Conservation (phyloP, 495 filamentous ascomycete genomes). For the Tuber magnatum region DNA sequence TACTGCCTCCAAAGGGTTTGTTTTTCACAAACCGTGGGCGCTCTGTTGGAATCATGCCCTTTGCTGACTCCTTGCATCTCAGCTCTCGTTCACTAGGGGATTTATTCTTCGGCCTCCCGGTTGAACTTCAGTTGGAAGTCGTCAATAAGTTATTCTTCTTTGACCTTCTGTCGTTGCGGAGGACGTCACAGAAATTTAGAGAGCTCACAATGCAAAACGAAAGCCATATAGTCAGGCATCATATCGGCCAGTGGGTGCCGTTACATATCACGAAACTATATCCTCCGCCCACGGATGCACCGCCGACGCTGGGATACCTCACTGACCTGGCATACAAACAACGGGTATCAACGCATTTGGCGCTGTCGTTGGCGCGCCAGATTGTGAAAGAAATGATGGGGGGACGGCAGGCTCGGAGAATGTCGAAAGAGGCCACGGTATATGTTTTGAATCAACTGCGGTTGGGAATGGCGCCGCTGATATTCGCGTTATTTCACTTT, state of each 20-base stretch:
- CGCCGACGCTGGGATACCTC: slow-evolving; percentile 35
- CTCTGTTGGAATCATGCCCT: slow-evolving; percentile 11
- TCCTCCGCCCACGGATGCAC: slow-evolving; percentile 26
- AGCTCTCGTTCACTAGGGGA: slow-evolving; percentile 26
- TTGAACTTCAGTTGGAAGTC: slow-evolving; percentile 37
- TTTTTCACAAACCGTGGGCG: background rate
- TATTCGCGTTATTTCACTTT: slow-evolving; percentile 38
- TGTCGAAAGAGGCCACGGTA: slow-evolving; percentile 34
- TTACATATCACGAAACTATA: slow-evolving; percentile 33
- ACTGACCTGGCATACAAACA: slow-evolving; percentile 36
- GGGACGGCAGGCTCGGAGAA: slow-evolving; percentile 22
- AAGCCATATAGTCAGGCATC: slow-evolving; percentile 38
- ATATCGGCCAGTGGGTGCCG: slow-evolving; percentile 37
- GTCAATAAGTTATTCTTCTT: slow-evolving; percentile 35
- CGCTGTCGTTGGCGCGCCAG: slow-evolving; percentile 31
- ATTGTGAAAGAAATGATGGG: slow-evolving; percentile 40
- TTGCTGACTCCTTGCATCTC: slow-evolving; percentile 17
- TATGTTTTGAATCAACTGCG: slow-evolving; percentile 31
- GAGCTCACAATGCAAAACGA: slow-evolving; percentile 33
- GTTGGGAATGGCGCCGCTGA: slow-evolving; percentile 36
- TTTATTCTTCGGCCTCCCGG: slow-evolving; percentile 36
- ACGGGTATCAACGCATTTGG: slow-evolving; percentile 31
- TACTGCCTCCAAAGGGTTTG: slow-evolving; percentile 25
- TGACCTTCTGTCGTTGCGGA: slow-evolving; percentile 32
- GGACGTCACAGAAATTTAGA: slow-evolving; percentile 33